Evolutionary conservation across 805 yeast species (phyloP), one percentile per base, ranked within the genome.

Genomic region (Starmerella floris): DNA sequence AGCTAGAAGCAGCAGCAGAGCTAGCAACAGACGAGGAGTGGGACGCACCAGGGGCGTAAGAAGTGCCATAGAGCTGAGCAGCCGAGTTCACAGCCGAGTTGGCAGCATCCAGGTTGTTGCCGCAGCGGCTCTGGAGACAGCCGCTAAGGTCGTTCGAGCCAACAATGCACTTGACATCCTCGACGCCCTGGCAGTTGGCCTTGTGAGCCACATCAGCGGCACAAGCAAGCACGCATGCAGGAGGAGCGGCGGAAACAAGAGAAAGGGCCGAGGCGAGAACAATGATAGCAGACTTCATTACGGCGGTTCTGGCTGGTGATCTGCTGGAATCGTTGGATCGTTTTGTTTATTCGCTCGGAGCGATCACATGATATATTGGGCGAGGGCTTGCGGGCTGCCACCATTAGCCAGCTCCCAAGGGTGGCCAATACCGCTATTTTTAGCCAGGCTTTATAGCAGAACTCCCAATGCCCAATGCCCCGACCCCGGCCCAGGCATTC

Each of bases 171-270:
- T 64, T 55, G 51, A 83, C 66, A 56, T 80, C 75, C 60, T 72
- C 73, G 60, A 83, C 61, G 44, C 76, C 66, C 45, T 65, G 52
- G 37, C 65, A 52, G 36, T 30, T 22, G 47, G 40, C 42, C 45
- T 37, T 39, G 23, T 37, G 46, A 49, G 71, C 67, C 43, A 80
- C 87, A 56, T 74, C 70, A 44, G 83, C 72, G 45, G 82, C 88
- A 73, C 95, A 84, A 32, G 94, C 93, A 61, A 85, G 69, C 52
- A 85, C 65, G 69, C 95, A 85, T 30, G 95, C 95, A 47, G 95
- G 95, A 40, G 95, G 91, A 43, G 88, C 39, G 25, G 70, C 69
- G 26, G 68, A 64, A 30, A 60, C 66, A 23, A 61, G 53, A 1
- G 47, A 41, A 23, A 41, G 39, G 6, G 44, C 40, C 63, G 59